phyloP scores from a whole-genome alignment of 345 rosid genomes.

The Euphorbia lathyris region DNA sequence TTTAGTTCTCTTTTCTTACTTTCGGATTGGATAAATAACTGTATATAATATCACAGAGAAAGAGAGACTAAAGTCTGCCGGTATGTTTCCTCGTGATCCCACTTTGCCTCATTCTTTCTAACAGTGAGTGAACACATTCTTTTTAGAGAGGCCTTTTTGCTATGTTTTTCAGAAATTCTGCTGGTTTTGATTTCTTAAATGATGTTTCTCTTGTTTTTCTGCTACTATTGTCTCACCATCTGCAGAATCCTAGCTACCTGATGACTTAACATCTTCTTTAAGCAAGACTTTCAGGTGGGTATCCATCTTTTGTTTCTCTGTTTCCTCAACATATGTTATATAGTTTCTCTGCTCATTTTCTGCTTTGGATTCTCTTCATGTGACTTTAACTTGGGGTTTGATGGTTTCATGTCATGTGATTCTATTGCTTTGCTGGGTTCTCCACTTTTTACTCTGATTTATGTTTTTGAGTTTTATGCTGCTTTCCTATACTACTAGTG shows the following conservation, averaged over 20 bases:
- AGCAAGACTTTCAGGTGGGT: conserved; percentile 21
- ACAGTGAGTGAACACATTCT: no score
- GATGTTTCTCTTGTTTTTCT: neutral
- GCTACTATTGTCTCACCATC: conserved; percentile 13
- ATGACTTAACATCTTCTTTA: conserved; percentile 2
- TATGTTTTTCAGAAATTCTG: neutral
- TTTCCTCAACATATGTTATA: neutral
- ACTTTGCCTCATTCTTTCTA: conserved; percentile 19
- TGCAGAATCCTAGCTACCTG: conserved; percentile 10
- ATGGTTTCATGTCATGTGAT: conserved; percentile 7
- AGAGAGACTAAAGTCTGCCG: no score
- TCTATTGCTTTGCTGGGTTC: conserved; percentile 18
- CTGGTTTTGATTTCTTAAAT: conserved; percentile 8
- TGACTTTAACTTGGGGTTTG: conserved; percentile 28
- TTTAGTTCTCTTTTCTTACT: neutral
- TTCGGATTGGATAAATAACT: neutral
- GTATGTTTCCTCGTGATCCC: conserved; percentile 46
- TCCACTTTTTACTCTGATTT: conserved; percentile 18
- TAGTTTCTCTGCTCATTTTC: neutral
- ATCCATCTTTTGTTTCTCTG: conserved; percentile 7
- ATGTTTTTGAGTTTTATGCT: neutral
- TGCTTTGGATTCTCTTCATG: neutral
- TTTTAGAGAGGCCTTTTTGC: no score
- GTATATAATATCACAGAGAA: no score
- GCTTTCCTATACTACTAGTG: conserved; percentile 2